Percentiles rank a stretch among this genome's conserved stretches.
phyloP scores from a whole-genome alignment of 164 flowering plant genomes.

The Umbellularia californica region DNA sequence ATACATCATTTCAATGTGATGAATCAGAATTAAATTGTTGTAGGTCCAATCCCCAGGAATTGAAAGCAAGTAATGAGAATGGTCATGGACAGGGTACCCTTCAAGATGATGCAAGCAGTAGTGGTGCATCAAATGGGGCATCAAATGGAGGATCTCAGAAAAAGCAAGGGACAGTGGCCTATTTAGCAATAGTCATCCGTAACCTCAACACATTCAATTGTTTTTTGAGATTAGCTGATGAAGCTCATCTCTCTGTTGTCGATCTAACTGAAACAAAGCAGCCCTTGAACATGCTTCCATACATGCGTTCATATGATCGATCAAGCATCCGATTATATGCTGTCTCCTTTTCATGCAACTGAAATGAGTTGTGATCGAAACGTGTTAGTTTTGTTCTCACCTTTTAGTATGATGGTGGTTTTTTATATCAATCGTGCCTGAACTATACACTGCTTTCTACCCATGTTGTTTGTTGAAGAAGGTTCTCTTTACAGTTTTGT shows the following conservation, averaged over 20 bases:
- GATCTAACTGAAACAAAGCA: constrained; percentile 49
- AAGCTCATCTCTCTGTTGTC: constrained; percentile 46
- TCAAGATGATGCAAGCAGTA: background rate
- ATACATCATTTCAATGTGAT: background rate
- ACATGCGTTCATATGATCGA: constrained; percentile 62
- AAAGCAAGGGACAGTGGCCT: constrained; percentile 44
- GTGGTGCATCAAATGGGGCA: background rate
- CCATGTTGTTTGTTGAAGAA: too few relatives aligned
- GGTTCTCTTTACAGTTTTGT: too few relatives aligned
- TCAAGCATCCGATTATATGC: constrained; percentile 41
- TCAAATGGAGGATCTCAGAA: constrained; percentile 2
- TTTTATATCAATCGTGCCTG: too few relatives aligned
- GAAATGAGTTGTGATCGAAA: background rate
- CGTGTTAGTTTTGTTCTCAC: too few relatives aligned
- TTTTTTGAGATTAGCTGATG: constrained; percentile 45
- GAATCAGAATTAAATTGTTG: background rate
- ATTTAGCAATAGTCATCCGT: constrained; percentile 80
- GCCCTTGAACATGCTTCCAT: constrained; percentile 63
- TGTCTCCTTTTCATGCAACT: background rate
- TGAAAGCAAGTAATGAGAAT: background rate
- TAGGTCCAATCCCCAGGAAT: background rate
- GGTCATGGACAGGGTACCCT: constrained; percentile 1
- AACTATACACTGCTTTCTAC: too few relatives aligned
- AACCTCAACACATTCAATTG: constrained; percentile 62
- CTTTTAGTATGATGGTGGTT: too few relatives aligned